phyloP scores from a whole-genome alignment of 352 stramenopile species.

The Pythium rishiriense region DNA sequence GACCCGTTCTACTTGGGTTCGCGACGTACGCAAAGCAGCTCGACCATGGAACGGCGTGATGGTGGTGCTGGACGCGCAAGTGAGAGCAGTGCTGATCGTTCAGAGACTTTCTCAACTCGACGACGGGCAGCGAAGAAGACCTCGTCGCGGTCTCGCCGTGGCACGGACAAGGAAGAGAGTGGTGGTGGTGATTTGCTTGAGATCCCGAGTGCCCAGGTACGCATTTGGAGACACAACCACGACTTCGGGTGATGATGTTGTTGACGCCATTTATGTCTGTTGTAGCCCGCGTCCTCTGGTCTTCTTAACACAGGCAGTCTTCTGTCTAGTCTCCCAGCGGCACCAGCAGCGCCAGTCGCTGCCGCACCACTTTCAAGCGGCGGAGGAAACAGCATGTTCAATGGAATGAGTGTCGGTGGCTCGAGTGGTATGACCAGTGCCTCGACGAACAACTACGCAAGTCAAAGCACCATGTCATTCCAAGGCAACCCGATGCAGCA shows the following conservation, averaged over 20 bases:
- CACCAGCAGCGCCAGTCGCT: constrained; percentile 30
- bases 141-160: constrained; percentile 44
- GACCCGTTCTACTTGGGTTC: constrained; percentile 75
- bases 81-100: constrained; percentile 39
- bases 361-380: constrained; percentile 16
- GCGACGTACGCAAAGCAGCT: constrained; percentile 45
- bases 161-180: constrained; percentile 51
- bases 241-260: neutral
- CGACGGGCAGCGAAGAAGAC: constrained; percentile 71
- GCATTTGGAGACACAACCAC: too few species aligned
- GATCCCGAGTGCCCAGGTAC: constrained; percentile 34
- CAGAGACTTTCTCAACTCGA: constrained; percentile 69
- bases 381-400: constrained; percentile 51
- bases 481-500: constrained; percentile 24
- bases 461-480: constrained; percentile 42
- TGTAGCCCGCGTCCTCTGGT: constrained; percentile 29
- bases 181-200: constrained; percentile 61
- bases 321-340: constrained; percentile 43
- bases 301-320: constrained; percentile 54
- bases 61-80: constrained; percentile 25
- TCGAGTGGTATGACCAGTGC: neutral
- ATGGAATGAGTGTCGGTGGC: constrained; percentile 56
- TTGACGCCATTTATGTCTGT: neutral
- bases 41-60: constrained; percentile 33
- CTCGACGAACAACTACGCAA: constrained; percentile 39